Conservation (phyloP, 805 yeast genomes). For the Blastobotrys terrestris region DNA sequence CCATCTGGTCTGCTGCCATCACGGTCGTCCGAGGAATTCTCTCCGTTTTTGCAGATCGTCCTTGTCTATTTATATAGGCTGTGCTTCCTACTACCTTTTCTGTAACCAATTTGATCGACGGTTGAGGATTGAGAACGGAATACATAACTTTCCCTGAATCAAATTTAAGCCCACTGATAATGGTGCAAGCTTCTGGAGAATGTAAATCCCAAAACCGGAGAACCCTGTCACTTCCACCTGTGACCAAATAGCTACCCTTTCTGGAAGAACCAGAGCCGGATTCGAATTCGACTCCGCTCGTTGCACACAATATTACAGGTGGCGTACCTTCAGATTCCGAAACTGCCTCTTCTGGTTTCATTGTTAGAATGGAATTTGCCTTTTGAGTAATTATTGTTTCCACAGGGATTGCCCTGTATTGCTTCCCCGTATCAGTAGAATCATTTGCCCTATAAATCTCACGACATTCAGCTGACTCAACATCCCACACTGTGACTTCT, state of each 20-base stretch:
- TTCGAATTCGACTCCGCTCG: slow-evolving; percentile 14
- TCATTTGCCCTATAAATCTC: slow-evolving; percentile 31
- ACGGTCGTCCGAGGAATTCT: slow-evolving; percentile 30
- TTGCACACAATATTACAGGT: slow-evolving; percentile 6
- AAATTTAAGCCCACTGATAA: slow-evolving; percentile 29
- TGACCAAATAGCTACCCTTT: slow-evolving; percentile 21
- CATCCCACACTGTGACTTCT: slow-evolving; percentile 69
- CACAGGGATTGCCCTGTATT: neutral
- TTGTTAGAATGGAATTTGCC: neutral
- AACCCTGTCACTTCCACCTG: slow-evolving; percentile 29
- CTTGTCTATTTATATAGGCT: slow-evolving; percentile 9
- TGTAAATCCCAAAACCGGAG: slow-evolving; percentile 33
- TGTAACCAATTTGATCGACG: slow-evolving; percentile 37
- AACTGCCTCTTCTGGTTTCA: neutral
- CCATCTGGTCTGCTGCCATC: slow-evolving; percentile 40
- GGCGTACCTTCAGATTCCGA: neutral
- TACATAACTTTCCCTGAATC: slow-evolving; percentile 19
- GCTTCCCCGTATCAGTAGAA: slow-evolving; percentile 8
- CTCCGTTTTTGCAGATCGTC: slow-evolving; percentile 11
- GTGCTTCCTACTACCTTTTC: slow-evolving; percentile 30
- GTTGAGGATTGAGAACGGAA: slow-evolving; percentile 26
- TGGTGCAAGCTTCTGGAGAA: slow-evolving; percentile 27
- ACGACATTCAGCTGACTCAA: slow-evolving; percentile 55
- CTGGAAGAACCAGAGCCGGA: slow-evolving; percentile 1
- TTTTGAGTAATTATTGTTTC: neutral